Evolutionary conservation across 805 yeast species (phyloP), one percentile per base, ranked within the genome.

Genomic region (Starmera caribaea): DNA sequence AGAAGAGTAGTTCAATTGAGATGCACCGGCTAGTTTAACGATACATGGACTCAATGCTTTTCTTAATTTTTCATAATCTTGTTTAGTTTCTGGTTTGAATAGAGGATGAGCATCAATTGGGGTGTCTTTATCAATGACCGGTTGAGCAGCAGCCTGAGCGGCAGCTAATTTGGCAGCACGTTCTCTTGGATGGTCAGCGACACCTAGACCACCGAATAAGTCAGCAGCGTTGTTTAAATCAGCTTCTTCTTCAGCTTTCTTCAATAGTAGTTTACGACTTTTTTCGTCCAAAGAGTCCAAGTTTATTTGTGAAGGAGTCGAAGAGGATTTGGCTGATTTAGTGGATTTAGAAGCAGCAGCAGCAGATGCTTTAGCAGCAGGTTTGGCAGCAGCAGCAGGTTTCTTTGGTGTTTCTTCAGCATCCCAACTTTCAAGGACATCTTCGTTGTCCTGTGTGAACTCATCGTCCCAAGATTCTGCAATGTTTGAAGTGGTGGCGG

Each of bases 201-300:
- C 76, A 44, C 70, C 70, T 41, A 72, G 59, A 13, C 86, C 87
- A 28, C 88, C 95, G 57, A 90, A 87, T 51, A 90, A 68, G 51
- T 85, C 95, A 8, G 95, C 90, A 27, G 98, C 97, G 57, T 85
- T 86, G 61, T 85, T 86, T 60, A 90, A 69, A 65, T 90, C 98
- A 24, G 95, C 74, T 36, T 76, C 80, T 43, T 86, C 54, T 63
- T 90, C 95, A 16, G 92, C 95, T 58, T 81, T 69, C 55, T 71
- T 80, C 62, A 84, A 69, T 61, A 88, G 61, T 55, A 82, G 88
- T 50, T 68, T 74, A 55, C 86, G 73, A n/a, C 90, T 79, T 45
- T 67, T 69, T 47, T 76, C 83, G 58, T 86, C 95, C 32, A 83
- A 73, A 14, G 66, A 66, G 45, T 82, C 90, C 45, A 83, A 70